Evolutionary conservation across 805 yeast species (phyloP).

Genomic region (Candida silvatica): DNA sequence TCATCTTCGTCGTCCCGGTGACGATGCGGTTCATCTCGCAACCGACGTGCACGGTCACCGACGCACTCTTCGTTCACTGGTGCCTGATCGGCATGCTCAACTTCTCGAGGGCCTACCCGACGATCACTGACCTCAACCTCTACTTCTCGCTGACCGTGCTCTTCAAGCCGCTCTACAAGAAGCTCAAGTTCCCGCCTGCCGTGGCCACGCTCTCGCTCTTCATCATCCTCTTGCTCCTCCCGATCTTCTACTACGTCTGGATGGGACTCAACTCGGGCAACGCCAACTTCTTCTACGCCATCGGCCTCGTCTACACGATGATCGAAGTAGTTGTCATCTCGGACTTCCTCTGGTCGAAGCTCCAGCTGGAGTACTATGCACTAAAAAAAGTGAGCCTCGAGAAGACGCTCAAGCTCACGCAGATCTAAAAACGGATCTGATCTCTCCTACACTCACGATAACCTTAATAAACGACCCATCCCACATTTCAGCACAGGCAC

Average conservation of each 20-base stretch:
- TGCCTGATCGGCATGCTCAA: conserved; percentile 34
- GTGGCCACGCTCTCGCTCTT: conserved; percentile 18
- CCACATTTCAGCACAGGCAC: no score
- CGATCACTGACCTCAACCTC: conserved; percentile 62
- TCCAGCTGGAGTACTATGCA: conserved; percentile 57
- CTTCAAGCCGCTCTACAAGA: conserved; percentile 18
- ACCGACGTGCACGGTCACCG: conserved; percentile 8
- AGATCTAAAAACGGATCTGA: conserved; percentile 20
- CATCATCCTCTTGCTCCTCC: conserved; percentile 52
- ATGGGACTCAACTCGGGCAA: conserved; percentile 90
- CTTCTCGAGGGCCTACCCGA: conserved; percentile 79
- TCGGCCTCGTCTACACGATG: conserved; percentile 70
- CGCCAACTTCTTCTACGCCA: conserved; percentile 93
- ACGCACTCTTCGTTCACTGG: conserved; percentile 29
- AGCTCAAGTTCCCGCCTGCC: conserved; percentile 22
- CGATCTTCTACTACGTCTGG: conserved; percentile 92
- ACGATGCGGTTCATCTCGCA: conserved; percentile 49
- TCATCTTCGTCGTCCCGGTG: conserved; percentile 63
- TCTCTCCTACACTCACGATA: no score
- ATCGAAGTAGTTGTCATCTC: conserved; percentile 60
- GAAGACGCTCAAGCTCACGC: conserved; percentile 38
- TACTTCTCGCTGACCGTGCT: conserved; percentile 23
- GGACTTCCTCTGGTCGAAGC: conserved; percentile 77
- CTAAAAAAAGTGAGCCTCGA: conserved; percentile 22
- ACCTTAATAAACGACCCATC: conserved; percentile 1